phyloP scores from a whole-genome alignment of 805 yeast species.

The Candida orba region DNA sequence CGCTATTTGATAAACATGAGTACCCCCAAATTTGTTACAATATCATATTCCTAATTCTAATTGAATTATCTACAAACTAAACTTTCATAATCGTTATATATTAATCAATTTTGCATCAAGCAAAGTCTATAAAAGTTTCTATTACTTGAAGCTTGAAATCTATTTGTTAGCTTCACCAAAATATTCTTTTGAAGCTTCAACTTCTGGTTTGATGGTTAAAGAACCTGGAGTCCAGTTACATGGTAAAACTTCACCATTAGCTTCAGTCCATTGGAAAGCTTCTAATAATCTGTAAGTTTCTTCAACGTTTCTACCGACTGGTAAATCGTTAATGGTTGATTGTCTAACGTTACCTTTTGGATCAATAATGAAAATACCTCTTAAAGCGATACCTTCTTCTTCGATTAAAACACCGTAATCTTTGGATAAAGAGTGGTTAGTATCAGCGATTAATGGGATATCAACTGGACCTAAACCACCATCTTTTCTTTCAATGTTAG shows the following conservation, averaged over 20 bases:
- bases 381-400: conserved; percentile 94
- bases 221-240: conserved; percentile 98
- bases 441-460: conserved; percentile 94
- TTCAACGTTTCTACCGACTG: conserved; percentile 98
- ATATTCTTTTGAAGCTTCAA: conserved; percentile 72
- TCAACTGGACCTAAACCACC: conserved; percentile 97
- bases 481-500: conserved; percentile 90
- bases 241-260: conserved; percentile 99
- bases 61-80: not conserved
- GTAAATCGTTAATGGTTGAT: conserved; percentile 95
- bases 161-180: conserved; percentile 48
- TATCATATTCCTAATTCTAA: no score
- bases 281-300: conserved; percentile 96
- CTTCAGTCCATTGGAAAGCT: conserved; percentile 99
- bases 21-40: no score
- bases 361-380: conserved; percentile 98
- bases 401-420: conserved; percentile 97
- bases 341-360: conserved; percentile 94
- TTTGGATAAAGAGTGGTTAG: conserved; percentile 88
- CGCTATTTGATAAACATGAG: no score
- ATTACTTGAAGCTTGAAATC: not conserved
- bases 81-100: not conserved
- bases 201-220: conserved; percentile 84
- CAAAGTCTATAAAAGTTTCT: not conserved
- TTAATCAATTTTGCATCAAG: not conserved